These are phyloP conservation scores for Penicillium sp. DNA, from an alignment of 2,329 filamentous ascomycete species.

Conservation along the genomic window DNA sequence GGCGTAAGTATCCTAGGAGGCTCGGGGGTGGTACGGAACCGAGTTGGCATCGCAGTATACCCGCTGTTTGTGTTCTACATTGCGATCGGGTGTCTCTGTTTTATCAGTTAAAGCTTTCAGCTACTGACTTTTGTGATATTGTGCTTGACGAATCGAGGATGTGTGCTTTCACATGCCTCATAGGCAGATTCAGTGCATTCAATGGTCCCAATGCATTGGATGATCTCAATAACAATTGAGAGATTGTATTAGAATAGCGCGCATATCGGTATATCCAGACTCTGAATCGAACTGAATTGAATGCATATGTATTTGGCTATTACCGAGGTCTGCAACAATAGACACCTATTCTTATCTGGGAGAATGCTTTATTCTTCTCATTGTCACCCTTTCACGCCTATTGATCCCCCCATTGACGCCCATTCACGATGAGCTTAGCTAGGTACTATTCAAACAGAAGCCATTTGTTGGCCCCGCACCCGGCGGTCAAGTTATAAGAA, in stretches of 20 bases:
- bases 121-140: slow-evolving; percentile 3
- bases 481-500: slow-evolving; percentile 10
- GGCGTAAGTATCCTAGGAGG: slow-evolving; percentile 94
- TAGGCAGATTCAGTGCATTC: background rate
- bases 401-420: background rate
- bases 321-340: background rate
- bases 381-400: background rate
- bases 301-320: background rate
- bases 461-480: slow-evolving; percentile 10
- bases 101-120: slow-evolving; percentile 70
- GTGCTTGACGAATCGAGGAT: background rate
- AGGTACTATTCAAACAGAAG: background rate
- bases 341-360: background rate
- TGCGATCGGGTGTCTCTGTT: slow-evolving; percentile 88
- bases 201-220: background rate
- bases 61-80: slow-evolving; percentile 95
- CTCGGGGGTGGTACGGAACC: slow-evolving; percentile 91
- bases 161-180: background rate
- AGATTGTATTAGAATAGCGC: slow-evolving; percentile 2
- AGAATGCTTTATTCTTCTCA: slow-evolving; percentile 1
- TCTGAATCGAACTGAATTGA: background rate
- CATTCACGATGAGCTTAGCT: background rate
- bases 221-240: slow-evolving; percentile 2
- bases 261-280: slow-evolving; percentile 8
- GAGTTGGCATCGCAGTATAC: slow-evolving; percentile 90